Evolutionary conservation across 352 stramenopile species (phyloP).

Genomic region (Pelagophyceae sp.): DNA sequence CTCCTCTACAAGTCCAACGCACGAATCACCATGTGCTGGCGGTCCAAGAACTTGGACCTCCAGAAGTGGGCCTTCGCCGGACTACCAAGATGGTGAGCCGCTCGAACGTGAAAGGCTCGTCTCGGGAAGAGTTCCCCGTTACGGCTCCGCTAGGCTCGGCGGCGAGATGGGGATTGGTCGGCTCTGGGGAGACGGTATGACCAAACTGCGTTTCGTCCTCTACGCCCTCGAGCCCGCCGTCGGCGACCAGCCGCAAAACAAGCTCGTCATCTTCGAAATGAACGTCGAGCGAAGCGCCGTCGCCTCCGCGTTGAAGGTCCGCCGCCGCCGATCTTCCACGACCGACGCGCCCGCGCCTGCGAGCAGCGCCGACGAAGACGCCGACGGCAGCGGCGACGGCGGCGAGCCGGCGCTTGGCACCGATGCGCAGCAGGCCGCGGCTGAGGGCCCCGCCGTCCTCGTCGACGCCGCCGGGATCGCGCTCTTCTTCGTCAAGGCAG

Average conservation of each 20-base stretch:
- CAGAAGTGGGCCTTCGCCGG: not conserved
- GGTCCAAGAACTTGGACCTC: not conserved
- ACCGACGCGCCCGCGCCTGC: not conserved
- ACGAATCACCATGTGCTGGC: not conserved
- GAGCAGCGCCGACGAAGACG: not conserved
- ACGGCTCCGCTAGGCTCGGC: too few relatives aligned
- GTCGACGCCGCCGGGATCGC: too few relatives aligned
- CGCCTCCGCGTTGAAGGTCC: too few relatives aligned
- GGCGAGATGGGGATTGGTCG: not conserved
- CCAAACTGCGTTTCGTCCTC: conserved; percentile 7
- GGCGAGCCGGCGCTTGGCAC: too few relatives aligned
- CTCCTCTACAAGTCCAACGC: not conserved
- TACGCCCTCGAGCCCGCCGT: too few relatives aligned
- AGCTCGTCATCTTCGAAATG: not conserved
- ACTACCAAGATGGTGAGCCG: not conserved
- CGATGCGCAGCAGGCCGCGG: too few relatives aligned
- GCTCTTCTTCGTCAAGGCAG: too few relatives aligned
- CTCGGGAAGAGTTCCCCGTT: too few relatives aligned
- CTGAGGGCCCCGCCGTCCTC: too few relatives aligned
- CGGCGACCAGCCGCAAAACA: not conserved
- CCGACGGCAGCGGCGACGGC: too few relatives aligned
- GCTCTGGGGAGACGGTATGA: not conserved
- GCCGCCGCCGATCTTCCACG: too few relatives aligned
- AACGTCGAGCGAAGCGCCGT: not conserved
- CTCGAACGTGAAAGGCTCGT: too few relatives aligned